Evolutionary conservation across 176 grass and related monocot species (phyloP).

Genomic region (Juncus effusus): DNA sequence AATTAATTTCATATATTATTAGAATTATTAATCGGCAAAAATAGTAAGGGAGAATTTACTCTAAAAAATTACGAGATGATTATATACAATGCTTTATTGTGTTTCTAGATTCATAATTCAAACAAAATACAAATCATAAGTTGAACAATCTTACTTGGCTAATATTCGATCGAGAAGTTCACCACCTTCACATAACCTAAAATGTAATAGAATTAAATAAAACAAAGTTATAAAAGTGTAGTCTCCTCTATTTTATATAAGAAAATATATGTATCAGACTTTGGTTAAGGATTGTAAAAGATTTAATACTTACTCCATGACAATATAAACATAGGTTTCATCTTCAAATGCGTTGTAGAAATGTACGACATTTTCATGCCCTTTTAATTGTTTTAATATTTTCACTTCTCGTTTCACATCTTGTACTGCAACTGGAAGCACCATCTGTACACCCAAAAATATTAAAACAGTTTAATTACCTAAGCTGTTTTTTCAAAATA

Average conservation of each 20-base stretch:
- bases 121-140: slow-evolving; percentile 10
- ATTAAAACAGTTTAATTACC: slow-evolving; percentile 11
- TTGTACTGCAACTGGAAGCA: slow-evolving; percentile 82
- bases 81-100: neutral
- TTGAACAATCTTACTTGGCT: slow-evolving; percentile 51
- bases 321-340: slow-evolving; percentile 78
- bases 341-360: slow-evolving; percentile 94
- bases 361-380: slow-evolving; percentile 87
- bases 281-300: too few species aligned
- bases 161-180: slow-evolving; percentile 90
- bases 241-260: too few species aligned
- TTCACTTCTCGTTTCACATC: slow-evolving; percentile 93
- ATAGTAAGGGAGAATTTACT: neutral
- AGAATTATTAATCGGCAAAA: neutral
- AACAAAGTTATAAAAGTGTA: neutral
- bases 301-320: slow-evolving; percentile 80
- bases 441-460: slow-evolving; percentile 44
- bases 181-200: slow-evolving; percentile 82
- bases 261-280: too few species aligned
- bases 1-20: neutral
- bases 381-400: slow-evolving; percentile 81
- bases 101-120: neutral
- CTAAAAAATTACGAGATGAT: neutral
- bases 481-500: slow-evolving; percentile 6
- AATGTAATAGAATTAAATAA: slow-evolving; percentile 14